phyloP scores from a whole-genome alignment of 2,329 filamentous ascomycete species.

The Pseudogymnoascus pannorum region DNA sequence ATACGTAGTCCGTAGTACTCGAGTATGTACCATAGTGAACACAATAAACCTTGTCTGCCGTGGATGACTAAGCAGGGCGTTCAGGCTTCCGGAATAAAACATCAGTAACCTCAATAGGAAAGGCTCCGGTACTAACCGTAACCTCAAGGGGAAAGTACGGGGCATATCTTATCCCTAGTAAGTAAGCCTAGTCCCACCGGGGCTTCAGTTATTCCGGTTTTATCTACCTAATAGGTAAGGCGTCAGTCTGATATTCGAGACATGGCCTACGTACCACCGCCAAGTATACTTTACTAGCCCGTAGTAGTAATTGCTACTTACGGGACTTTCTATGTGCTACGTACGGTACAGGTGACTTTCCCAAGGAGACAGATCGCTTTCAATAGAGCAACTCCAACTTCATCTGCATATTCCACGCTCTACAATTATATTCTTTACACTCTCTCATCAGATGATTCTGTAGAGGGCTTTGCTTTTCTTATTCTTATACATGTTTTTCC shows the following conservation, averaged over 20 bases:
- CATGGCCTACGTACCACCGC: neutral
- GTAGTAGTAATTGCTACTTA: too few species aligned
- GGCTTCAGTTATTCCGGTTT: neutral
- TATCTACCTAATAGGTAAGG: neutral
- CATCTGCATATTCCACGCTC: neutral
- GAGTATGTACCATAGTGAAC: too few species aligned
- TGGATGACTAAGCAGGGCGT: neutral
- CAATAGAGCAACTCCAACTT: neutral
- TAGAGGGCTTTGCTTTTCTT: neutral
- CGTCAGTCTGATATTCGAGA: neutral
- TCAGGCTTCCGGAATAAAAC: neutral
- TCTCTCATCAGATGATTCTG: neutral
- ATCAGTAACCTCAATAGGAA: neutral
- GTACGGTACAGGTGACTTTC: neutral
- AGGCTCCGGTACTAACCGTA: neutral
- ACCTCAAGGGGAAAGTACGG: neutral
- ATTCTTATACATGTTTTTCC: constrained; percentile 2
- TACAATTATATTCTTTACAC: neutral
- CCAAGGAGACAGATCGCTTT: neutral
- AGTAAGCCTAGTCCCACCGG: neutral
- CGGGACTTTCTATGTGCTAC: neutral
- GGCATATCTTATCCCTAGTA: neutral
- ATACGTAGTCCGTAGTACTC: too few species aligned
- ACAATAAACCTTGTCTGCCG: too few species aligned
- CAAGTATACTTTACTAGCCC: neutral